Base-by-base conservation (phyloP, 805 yeast genomes). In the Spathaspora girioi region DNA sequence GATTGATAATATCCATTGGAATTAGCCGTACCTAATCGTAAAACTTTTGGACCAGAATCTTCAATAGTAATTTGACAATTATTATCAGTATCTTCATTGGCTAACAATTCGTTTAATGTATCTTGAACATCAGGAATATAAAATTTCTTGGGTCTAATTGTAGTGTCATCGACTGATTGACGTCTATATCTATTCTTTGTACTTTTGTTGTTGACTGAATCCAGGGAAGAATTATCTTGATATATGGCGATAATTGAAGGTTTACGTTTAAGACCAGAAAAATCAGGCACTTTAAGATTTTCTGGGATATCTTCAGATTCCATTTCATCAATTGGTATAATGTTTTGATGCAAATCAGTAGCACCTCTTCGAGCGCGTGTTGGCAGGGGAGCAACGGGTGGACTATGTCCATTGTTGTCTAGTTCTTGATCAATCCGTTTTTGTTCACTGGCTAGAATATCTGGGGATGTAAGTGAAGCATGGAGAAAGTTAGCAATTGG, bases 71-170 rank as follows among this genome's bases (percentile, higher is more conserved):
- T 91, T 67, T 92, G 97, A 65, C 69, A 84, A 64, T 92, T 86
- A 49, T 77, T 76, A 68, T 92, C 96, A 2, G 97, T 90, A 64
- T 91, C 97, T 65, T 91, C 97, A 57, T 79, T 82, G 29, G 76
- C 78, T 51, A 91, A 71, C 43, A 92, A 74, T 56, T 87, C 86
- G 8, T 79, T 70, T 48, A 91, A 71, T 1, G 97, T 89, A 31
- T 78, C 67, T 59, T 89, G 87, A 23, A 92, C 88, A 64, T 90
- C 87, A 56, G 80, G 76, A 53, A 91, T 87, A 62, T 86, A 82
- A 62, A 87, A 89, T 61, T 78, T 73, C 56, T 78, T 76, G 3
- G 80, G 71, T 47, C 56, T 58, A 7, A 52, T 49, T 41, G 54
- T 45, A 29, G 54, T 42, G 27, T 64, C 71, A 49, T 71, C 76